Conservation (phyloP, 805 yeast genomes). For the Cyberlindnera samutprakarnensis region DNA sequence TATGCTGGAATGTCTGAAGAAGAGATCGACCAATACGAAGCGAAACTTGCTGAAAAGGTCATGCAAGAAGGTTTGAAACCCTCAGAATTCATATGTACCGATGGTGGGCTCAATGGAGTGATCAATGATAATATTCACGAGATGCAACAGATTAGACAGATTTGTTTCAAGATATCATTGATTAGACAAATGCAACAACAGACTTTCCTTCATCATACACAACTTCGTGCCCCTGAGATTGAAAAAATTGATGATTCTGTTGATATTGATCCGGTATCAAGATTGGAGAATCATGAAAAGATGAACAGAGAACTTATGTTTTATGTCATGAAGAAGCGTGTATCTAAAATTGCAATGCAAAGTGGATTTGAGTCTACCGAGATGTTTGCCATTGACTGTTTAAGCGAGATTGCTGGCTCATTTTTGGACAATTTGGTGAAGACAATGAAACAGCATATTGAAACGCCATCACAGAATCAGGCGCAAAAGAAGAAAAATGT, state of each 20-base stretch:
- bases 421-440: slow-evolving; percentile 69
- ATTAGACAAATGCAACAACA: slow-evolving; percentile 89
- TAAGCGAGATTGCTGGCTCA: slow-evolving; percentile 78
- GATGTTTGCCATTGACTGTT: slow-evolving; percentile 64
- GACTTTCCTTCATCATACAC: slow-evolving; percentile 66
- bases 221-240: slow-evolving; percentile 61
- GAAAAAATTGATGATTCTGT: slow-evolving; percentile 48
- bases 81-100: slow-evolving; percentile 34
- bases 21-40: slow-evolving; percentile 37
- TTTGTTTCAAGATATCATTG: slow-evolving; percentile 81
- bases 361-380: slow-evolving; percentile 86
- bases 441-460: slow-evolving; percentile 64
- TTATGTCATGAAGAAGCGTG: slow-evolving; percentile 57
- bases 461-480: slow-evolving; percentile 39
- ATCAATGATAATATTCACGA: slow-evolving; percentile 60
- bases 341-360: slow-evolving; percentile 80
- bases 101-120: slow-evolving; percentile 53
- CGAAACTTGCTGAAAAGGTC: slow-evolving; percentile 33
- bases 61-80: slow-evolving; percentile 28
- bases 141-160: slow-evolving; percentile 82
- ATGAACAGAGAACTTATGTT: slow-evolving; percentile 54
- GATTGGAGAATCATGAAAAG: slow-evolving; percentile 61
- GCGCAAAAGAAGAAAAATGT: slow-evolving; percentile 34
- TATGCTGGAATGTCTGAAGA: slow-evolving; percentile 47
- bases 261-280: slow-evolving; percentile 81